Evolutionary conservation across 805 yeast species (phyloP), one percentile per base, ranked within the genome.

Genomic region (Candida cerambycidarum): DNA sequence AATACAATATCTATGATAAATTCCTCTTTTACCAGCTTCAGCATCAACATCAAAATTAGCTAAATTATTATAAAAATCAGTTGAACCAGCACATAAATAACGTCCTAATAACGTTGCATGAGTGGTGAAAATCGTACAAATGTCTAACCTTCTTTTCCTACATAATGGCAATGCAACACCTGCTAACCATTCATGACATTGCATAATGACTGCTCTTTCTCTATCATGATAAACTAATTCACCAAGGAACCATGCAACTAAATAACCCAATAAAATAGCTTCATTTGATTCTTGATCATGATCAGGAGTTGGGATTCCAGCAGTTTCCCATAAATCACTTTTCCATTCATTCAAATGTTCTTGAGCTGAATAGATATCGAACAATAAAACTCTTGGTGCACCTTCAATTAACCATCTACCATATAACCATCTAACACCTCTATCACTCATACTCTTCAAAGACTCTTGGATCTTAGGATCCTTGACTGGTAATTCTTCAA

Each of bases 361-460:
- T 28, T 70, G 69, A 3, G 92, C 96, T 11, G 95, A 83, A 39
- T 82, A 79, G 46, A 89, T 74, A 61, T 92, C 98, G 55, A 93
- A 93, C 37, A 92, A 70, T 35, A 92, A 69, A 17, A 93, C 98
- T 40, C 96, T 70, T 16, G 99, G 99, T 0, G 98, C 96, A 14
- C 98, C 97, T 61, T 93, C 99, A 54, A 92, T 89, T 55, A 92
- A 77, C 99, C 99, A 92, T 45, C 97, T 77, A 36, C 97, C 98
- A 58, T 92, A 90, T 40, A 89, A 69, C 73, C 84, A 87, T 44
- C 76, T 68, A 50, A 92, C 79, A 23, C 98, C 98, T 38, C 97
- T 74, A 12, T 77, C 75, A 36, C 78, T 66, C 98, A 92, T 92
- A 10, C 88, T 73, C 44, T 83, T 83, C 54, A 92, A 69, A 1